Percentiles rank a stretch among this genome's conserved stretches.
phyloP scores from a whole-genome alignment of 2,329 filamentous ascomycete genomes.

The Trichoderma simmonsii region DNA sequence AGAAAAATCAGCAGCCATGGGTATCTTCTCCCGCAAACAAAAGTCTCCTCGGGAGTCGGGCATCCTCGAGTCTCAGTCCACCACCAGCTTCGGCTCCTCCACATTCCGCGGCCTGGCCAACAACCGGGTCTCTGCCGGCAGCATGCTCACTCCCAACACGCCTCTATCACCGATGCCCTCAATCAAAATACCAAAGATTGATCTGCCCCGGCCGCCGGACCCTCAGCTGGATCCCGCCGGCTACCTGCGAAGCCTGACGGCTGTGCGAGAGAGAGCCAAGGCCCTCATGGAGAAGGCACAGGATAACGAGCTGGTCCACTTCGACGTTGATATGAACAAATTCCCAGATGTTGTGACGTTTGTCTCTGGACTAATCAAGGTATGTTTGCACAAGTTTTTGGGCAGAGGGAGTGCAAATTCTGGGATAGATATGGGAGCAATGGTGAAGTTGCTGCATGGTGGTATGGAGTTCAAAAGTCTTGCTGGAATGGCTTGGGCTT shows the following conservation, averaged over 20 bases:
- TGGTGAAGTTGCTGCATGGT: not conserved
- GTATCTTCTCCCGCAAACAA: constrained; percentile 55
- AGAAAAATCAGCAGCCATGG: constrained; percentile 39
- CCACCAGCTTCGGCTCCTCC: constrained; percentile 51
- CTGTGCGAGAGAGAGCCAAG: constrained; percentile 76
- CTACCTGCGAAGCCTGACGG: constrained; percentile 85
- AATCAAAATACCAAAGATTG: constrained; percentile 65
- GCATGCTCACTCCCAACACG: constrained; percentile 42
- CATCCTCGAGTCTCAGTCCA: constrained; percentile 45
- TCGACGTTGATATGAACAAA: constrained; percentile 82
- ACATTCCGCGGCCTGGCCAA: constrained; percentile 43
- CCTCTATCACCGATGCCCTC: constrained; percentile 52
- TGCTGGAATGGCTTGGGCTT: not conserved
- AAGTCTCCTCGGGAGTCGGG: constrained; percentile 45
- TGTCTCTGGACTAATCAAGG: constrained; percentile 93
- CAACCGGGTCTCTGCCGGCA: constrained; percentile 52
- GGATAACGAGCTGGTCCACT: constrained; percentile 75
- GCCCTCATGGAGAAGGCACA: constrained; percentile 75
- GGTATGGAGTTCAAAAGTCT: not conserved
- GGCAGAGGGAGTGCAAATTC: not conserved
- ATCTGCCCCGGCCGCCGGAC: constrained; percentile 81
- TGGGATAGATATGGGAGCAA: not conserved
- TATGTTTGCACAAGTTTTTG: constrained; percentile 37
- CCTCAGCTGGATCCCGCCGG: constrained; percentile 82
- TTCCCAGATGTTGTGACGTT: constrained; percentile 81